Conservation (phyloP, 306 rosid genomes). For the Heteromeles arbutifolia region DNA sequence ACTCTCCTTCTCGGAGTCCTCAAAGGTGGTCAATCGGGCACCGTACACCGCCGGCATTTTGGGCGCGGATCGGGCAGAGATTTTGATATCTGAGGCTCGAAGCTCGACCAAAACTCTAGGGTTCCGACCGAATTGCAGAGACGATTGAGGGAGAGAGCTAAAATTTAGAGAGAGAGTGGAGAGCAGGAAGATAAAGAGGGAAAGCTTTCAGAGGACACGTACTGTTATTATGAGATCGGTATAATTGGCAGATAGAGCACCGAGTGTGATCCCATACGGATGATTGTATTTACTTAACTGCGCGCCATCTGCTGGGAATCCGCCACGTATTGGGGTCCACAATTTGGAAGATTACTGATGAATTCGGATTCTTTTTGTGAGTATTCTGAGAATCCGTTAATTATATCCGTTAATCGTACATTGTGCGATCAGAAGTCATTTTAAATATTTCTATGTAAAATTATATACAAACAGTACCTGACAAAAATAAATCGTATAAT, state of each 20-base stretch:
- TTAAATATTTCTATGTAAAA: too few relatives aligned
- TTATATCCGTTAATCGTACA: rapidly evolving
- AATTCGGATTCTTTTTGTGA: too few relatives aligned
- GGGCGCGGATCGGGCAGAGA: conserved; percentile 32
- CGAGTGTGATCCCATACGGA: background rate
- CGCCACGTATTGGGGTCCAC: background rate
- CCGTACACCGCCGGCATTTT: conserved; percentile 90
- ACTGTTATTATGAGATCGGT: background rate
- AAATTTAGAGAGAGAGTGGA: background rate
- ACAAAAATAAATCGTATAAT: too few relatives aligned
- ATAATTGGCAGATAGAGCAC: background rate
- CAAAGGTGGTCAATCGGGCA: conserved; percentile 88
- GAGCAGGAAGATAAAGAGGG: conserved; percentile 2
- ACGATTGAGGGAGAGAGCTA: background rate
- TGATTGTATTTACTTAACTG: background rate
- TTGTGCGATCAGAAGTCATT: too few relatives aligned
- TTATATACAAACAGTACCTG: rapidly evolving
- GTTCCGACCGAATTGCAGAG: conserved; percentile 23
- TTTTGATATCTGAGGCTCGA: conserved; percentile 18
- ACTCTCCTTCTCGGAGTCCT: conserved; percentile 96
- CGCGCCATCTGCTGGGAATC: rapidly evolving
- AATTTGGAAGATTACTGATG: background rate
- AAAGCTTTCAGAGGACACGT: background rate
- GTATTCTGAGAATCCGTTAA: rapidly evolving
- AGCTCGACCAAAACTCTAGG: conserved; percentile 34